Evolutionary conservation across 495 filamentous ascomycete species (phyloP), one percentile per base, ranked within the genome.

Genomic region (Xylaria nigripes): DNA sequence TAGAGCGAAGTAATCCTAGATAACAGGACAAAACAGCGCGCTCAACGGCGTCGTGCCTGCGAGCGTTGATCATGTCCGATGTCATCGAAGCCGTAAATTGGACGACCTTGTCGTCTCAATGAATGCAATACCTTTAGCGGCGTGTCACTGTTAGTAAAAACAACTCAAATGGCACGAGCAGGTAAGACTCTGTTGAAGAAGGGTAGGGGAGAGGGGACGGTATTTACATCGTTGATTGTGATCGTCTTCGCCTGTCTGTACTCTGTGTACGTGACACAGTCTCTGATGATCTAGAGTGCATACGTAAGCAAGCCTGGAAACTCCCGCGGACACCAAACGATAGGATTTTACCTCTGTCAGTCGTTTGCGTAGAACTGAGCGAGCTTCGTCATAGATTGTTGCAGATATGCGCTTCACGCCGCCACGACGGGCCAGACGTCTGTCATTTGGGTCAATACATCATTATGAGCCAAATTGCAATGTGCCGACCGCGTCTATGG

Each of bases 391-490:
- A 62, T 96, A 95, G n/a, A 95, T 84, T 0, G 47, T 55, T 0
- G 59, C 74, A 0, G 81, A 85, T 16, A 94, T 89, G 0, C 89
- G 71, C 57, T 87, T 86, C 5, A 93, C 80, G 0, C 89, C 89
- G 3, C 89, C 89, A 16, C 89, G 81, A 1, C 89, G 80, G 4
- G 89, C 89, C 3, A 94, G 73, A 49, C 88, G 86, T 44, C 87
- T 91, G 49, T 34, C 36, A 30, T 16, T 7, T 9, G 50, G 21
- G 23, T 57, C 29, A 48, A 32, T 55, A 47, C 34, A 16, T 5
- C 4, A 21, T 36, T 6, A 36, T 8, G 15, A 9, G 10, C 10
- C 32, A 8, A n/a, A 51, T 32, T 42, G 5, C 13, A 36, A 36
- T 36, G 15, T 36, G 5, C 32, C 32, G 13, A 36, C 8, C 32